These are phyloP conservation scores for Tetrahymena thermophila DNA, from an alignment of 73 alveolate genomes.

Conservation along the genomic window DNA sequence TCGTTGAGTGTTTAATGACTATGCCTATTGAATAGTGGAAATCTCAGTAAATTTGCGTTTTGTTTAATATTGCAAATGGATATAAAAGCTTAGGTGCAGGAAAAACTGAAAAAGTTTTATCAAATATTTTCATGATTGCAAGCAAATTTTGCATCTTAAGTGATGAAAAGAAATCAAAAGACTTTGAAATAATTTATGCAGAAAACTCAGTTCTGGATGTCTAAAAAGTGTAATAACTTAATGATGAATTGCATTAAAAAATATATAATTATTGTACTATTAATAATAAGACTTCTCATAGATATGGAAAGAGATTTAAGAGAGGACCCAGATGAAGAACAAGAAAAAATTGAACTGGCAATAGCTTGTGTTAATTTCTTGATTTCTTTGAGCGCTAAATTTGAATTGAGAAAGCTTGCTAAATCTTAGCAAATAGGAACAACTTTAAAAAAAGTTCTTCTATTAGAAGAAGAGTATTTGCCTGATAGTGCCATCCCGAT, in stretches of 20 bases:
- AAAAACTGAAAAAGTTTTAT: slow-evolving; percentile 68
- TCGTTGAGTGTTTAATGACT: slow-evolving; percentile 72
- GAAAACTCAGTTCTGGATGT: slow-evolving; percentile 60
- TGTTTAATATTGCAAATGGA: slow-evolving; percentile 53
- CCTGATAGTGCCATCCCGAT: slow-evolving; percentile 46
- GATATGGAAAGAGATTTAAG: slow-evolving; percentile 57
- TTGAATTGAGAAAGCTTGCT: slow-evolving; percentile 43
- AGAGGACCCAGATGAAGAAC: slow-evolving; percentile 65
- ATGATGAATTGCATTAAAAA: background rate
- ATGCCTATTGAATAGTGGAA: slow-evolving; percentile 67
- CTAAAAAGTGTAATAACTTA: background rate
- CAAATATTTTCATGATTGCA: slow-evolving; percentile 66
- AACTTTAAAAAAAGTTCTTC: slow-evolving; percentile 42
- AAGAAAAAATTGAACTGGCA: slow-evolving; percentile 63
- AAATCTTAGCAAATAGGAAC: slow-evolving; percentile 36
- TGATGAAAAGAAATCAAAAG: slow-evolving; percentile 40
- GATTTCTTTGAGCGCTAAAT: slow-evolving; percentile 47
- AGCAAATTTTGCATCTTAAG: slow-evolving; percentile 45
- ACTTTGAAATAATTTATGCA: slow-evolving; percentile 62
- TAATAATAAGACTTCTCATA: slow-evolving; percentile 51
- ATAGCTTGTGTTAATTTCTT: slow-evolving; percentile 60
- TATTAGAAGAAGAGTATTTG: slow-evolving; percentile 56
- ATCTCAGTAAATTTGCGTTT: slow-evolving; percentile 62
- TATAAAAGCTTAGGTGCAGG: slow-evolving; percentile 90
- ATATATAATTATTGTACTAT: background rate